A percentile compares a stretch with the other conserved stretches of the same genome.
These are phyloP conservation scores for Pisolithus marmoratus DNA, from an alignment of 768 basidiomycete genomes.

Conservation along the genomic window DNA sequence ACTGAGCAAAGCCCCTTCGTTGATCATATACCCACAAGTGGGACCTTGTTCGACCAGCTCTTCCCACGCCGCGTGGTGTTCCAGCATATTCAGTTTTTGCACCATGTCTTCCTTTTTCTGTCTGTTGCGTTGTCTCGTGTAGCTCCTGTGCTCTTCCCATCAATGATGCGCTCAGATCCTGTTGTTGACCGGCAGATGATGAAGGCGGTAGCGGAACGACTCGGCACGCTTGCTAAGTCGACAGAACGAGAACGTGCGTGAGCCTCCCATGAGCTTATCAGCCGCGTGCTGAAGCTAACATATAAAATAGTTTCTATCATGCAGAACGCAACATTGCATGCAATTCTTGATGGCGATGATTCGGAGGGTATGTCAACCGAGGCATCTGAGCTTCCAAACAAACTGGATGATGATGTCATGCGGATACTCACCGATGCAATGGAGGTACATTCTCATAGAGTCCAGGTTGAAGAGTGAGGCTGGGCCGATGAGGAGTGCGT, in stretches of 20 bases:
- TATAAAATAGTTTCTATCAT: constrained; percentile 40
- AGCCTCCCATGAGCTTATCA: not conserved
- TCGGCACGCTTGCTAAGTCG: constrained; percentile 36
- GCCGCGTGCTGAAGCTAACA: not conserved
- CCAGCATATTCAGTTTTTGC: constrained; percentile 74
- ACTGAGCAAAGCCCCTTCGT: constrained; percentile 19
- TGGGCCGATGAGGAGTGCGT: constrained; percentile 52
- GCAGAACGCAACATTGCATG: constrained; percentile 49
- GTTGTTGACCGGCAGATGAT: constrained; percentile 15
- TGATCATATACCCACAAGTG: constrained; percentile 9
- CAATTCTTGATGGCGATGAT: constrained; percentile 32
- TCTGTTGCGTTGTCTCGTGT: constrained; percentile 69
- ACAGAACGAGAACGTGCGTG: constrained; percentile 53
- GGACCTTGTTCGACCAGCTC: constrained; percentile 31
- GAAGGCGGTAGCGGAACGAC: constrained; percentile 38
- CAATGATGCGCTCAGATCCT: constrained; percentile 21
- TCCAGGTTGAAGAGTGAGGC: constrained; percentile 47
- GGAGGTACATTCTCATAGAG: constrained; percentile 62
- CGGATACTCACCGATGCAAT: constrained; percentile 48
- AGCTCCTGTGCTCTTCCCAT: constrained; percentile 59
- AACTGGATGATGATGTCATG: constrained; percentile 30
- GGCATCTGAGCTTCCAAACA: constrained; percentile 28
- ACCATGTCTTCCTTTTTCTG: constrained; percentile 69
- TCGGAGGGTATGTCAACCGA: constrained; percentile 9
- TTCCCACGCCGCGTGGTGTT: constrained; percentile 66